Conservation (phyloP, 495 filamentous ascomycete species). For the Jackrogersella multiformis region DNA sequence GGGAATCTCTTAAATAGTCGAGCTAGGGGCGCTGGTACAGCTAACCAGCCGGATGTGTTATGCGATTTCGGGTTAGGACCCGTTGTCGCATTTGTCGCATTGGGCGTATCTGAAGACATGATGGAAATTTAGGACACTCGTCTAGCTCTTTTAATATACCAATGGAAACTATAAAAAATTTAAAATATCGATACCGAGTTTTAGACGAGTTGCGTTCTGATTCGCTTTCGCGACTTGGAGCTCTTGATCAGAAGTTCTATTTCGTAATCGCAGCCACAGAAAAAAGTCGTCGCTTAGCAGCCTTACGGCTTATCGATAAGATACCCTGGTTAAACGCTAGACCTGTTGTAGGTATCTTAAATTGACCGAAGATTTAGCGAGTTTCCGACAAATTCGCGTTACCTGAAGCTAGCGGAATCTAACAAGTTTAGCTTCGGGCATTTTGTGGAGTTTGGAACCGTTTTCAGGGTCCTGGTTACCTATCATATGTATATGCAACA, state of each 20-base stretch:
- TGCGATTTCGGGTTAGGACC: constrained; percentile 30
- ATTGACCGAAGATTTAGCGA: constrained; percentile 27
- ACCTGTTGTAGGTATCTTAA: not conserved
- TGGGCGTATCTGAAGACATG: constrained; percentile 33
- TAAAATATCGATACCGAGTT: not conserved
- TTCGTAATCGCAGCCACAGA: not conserved
- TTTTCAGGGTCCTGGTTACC: constrained; percentile 13
- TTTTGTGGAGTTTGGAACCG: constrained; percentile 18
- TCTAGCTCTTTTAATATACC: too few species aligned
- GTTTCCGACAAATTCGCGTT: constrained; percentile 36
- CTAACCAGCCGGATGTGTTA: constrained; percentile 53
- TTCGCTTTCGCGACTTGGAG: not conserved
- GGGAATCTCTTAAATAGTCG: constrained; percentile 86
- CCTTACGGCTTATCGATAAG: constrained; percentile 25
- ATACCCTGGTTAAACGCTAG: not conserved
- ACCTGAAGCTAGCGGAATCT: constrained; percentile 12
- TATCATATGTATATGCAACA: not conserved
- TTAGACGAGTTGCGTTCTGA: not conserved
- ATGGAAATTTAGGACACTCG: not conserved
- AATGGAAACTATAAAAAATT: too few species aligned
- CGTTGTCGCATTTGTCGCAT: constrained; percentile 7
- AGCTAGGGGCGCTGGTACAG: constrained; percentile 79
- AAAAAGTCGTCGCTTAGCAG: constrained; percentile 8
- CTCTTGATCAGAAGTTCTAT: not conserved
- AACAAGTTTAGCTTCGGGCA: constrained; percentile 23